phyloP scores from a whole-genome alignment of 2,329 filamentous ascomycete genomes.

The Colletotrichum spinosum region DNA sequence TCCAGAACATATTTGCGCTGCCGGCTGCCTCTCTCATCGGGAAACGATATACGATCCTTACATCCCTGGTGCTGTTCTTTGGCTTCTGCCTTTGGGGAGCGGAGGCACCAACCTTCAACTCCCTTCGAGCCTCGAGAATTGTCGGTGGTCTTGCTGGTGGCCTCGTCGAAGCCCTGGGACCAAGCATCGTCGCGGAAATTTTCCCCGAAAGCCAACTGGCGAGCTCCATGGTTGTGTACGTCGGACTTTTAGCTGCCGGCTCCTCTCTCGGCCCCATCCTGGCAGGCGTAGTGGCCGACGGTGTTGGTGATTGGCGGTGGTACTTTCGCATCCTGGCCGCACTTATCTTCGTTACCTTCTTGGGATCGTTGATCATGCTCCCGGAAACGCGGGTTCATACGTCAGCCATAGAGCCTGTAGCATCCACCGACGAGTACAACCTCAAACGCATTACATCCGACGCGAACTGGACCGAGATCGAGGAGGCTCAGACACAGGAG shows the following conservation, averaged over 20 bases:
- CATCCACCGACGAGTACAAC: not conserved
- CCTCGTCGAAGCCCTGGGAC: slow-evolving; percentile 38
- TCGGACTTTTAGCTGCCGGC: slow-evolving; percentile 38
- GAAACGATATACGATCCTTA: slow-evolving; percentile 40
- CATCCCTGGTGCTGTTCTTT: slow-evolving; percentile 38
- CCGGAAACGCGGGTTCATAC: slow-evolving; percentile 36
- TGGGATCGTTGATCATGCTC: slow-evolving; percentile 37
- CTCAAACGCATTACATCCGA: not conserved
- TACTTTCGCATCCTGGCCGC: slow-evolving; percentile 36
- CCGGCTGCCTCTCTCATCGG: slow-evolving; percentile 37
- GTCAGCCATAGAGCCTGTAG: too few relatives aligned
- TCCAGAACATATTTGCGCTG: slow-evolving; percentile 37
- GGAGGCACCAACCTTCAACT: slow-evolving; percentile 32
- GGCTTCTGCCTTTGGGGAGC: slow-evolving; percentile 37
- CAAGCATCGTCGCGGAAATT: slow-evolving; percentile 37
- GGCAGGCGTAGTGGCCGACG: slow-evolving; percentile 32
- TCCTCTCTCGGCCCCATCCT: slow-evolving; percentile 39
- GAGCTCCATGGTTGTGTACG: slow-evolving; percentile 41
- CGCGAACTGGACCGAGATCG: slow-evolving; percentile 11
- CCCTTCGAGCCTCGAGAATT: slow-evolving; percentile 28
- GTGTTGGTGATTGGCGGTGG: slow-evolving; percentile 38
- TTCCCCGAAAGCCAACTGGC: slow-evolving; percentile 38
- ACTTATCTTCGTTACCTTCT: slow-evolving; percentile 36
- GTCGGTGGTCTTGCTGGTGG: slow-evolving; percentile 37
- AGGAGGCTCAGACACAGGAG: slow-evolving; percentile 1